phyloP scores from a whole-genome alignment of 495 filamentous ascomycete genomes.

The Neurospora sp. region DNA sequence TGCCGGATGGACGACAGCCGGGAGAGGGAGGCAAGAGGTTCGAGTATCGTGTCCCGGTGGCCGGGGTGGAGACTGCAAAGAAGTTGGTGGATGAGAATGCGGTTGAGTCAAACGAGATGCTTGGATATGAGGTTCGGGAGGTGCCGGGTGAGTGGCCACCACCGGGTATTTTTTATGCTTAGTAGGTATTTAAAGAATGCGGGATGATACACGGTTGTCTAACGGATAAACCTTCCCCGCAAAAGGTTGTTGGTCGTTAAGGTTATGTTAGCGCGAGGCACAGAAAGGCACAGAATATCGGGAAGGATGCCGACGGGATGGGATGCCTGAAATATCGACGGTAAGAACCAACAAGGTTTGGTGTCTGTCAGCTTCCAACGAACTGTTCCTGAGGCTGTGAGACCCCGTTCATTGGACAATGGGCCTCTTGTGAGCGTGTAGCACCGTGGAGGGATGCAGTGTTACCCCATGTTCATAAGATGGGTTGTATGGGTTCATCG shows the following conservation, averaged over 20 bases:
- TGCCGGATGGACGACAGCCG: conserved; percentile 31
- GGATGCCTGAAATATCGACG: background rate
- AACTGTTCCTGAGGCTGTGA: background rate
- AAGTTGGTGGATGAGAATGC: conserved; percentile 56
- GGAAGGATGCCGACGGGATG: background rate
- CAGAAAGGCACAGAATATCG: background rate
- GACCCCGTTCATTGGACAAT: background rate
- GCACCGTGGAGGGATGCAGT: background rate
- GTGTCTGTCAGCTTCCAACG: background rate
- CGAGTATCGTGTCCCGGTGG: conserved; percentile 59
- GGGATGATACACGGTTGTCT: background rate
- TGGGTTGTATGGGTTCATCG: background rate
- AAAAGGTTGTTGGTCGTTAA: background rate
- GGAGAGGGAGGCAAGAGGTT: conserved; percentile 30
- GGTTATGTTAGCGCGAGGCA: background rate
- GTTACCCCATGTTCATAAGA: background rate
- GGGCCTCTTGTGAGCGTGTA: background rate
- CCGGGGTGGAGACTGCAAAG: conserved; percentile 53
- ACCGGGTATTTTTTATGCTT: background rate
- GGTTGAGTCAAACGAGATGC: conserved; percentile 55
- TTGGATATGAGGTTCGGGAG: conserved; percentile 29
- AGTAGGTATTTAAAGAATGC: background rate
- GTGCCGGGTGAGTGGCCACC: background rate
- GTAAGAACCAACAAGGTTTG: background rate
- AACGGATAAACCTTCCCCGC: background rate